A percentile compares a stretch with the other conserved stretches of the same genome.
Conservation (phyloP, 176 grass and related monocot genomes). For the Chrysopogon serrulatus region DNA sequence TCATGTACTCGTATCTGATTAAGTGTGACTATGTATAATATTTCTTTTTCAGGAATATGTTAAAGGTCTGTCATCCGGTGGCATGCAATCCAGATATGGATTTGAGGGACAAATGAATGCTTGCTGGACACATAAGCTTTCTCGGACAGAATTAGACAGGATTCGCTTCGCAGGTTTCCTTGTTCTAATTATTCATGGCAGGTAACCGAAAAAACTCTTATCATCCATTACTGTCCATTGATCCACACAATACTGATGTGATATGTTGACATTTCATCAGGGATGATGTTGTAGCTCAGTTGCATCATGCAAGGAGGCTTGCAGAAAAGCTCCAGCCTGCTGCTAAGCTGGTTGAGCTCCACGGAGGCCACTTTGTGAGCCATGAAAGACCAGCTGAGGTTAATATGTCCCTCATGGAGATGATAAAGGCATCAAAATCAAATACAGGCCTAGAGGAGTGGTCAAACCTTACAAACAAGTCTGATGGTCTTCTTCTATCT, state of each 20-base stretch:
- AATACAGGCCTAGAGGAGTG: conserved; percentile 52
- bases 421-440: conserved; percentile 70
- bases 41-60: conserved; percentile 57
- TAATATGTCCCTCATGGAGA: conserved; percentile 57
- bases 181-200: conserved; percentile 74
- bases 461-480: conserved; percentile 38
- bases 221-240: background rate
- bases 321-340: conserved; percentile 64
- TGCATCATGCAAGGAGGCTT: conserved; percentile 59
- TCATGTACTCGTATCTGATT: background rate
- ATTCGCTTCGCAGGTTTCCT: conserved; percentile 62
- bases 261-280: conserved; percentile 13
- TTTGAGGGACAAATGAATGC: conserved; percentile 85
- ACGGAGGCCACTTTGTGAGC: conserved; percentile 65
- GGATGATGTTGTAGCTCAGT: conserved; percentile 70
- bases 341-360: conserved; percentile 70
- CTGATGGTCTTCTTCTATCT: conserved; percentile 21
- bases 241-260: background rate
- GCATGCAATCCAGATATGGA: conserved; percentile 71
- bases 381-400: conserved; percentile 75
- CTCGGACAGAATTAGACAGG: conserved; percentile 42
- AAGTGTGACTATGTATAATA: background rate
- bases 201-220: conserved; percentile 16
- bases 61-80: conserved; percentile 56
- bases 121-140: conserved; percentile 76